A percentile compares a stretch with the other conserved stretches of the same genome.
phyloP scores from a whole-genome alignment of 495 filamentous ascomycete species.

The Opeltia flavorubescens region DNA sequence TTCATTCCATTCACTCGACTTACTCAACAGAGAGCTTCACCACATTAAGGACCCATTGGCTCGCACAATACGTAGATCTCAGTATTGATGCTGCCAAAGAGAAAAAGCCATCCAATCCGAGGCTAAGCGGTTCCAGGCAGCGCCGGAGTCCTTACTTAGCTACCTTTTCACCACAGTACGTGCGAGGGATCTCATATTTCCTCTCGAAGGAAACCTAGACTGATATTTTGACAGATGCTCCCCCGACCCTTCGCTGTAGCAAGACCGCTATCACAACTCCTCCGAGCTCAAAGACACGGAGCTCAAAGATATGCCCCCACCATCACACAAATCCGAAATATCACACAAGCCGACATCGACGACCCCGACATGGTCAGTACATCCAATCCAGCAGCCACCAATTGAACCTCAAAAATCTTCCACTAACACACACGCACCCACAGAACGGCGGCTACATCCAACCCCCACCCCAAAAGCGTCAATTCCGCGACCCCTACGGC shows the following conservation, averaged over 20 bases:
- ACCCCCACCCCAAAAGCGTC: conserved; percentile 67
- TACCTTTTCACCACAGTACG: too few species aligned
- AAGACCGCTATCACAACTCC: conserved; percentile 24
- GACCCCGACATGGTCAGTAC: conserved; percentile 62
- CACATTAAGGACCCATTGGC: too few species aligned
- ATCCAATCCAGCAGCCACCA: conserved; percentile 1
- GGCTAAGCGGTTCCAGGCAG: too few species aligned
- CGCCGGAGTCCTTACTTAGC: too few species aligned
- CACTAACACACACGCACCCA: conserved; percentile 1
- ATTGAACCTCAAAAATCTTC: too few species aligned
- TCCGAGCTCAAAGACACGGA: too few species aligned
- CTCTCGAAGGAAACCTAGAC: too few species aligned
- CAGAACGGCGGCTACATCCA: conserved; percentile 92
- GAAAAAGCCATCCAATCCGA: too few species aligned
- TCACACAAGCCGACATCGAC: conserved; percentile 45
- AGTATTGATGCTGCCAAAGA: background rate
- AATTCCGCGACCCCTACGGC: conserved; percentile 80
- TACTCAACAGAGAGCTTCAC: background rate
- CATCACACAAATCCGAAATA: conserved; percentile 33
- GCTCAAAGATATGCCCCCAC: conserved; percentile 10
- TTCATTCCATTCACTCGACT: too few species aligned
- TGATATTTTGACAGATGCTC: conserved; percentile 30
- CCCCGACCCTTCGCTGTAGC: conserved; percentile 25
- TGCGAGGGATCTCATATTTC: too few species aligned
- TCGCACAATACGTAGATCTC: too few species aligned